Conservation (phyloP, 164 flowering plant genomes). For the Nymphaea thermarum region DNA sequence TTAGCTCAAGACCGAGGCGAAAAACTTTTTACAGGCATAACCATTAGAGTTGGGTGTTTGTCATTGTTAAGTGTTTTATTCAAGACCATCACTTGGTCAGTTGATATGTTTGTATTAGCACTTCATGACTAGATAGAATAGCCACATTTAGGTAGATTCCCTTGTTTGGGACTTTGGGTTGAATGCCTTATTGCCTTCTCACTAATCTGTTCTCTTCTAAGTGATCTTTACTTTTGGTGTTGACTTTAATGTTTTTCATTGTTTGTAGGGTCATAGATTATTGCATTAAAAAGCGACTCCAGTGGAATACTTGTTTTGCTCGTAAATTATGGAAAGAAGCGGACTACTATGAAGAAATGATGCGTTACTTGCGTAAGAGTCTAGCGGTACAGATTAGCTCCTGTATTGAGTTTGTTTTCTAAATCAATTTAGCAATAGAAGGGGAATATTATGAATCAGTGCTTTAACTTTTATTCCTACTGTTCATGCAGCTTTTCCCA, state of each 20-base stretch:
- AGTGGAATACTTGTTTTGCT: slow-evolving; percentile 86
- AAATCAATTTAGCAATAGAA: neutral
- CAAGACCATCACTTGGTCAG: neutral
- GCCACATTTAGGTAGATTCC: too few species aligned
- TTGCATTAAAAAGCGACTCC: slow-evolving; percentile 81
- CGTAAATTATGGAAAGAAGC: slow-evolving; percentile 86
- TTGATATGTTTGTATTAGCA: neutral
- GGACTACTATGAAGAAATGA: slow-evolving; percentile 97
- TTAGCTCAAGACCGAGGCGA: too few species aligned
- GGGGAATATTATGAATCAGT: neutral
- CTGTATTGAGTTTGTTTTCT: too few species aligned
- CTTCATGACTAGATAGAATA: neutral
- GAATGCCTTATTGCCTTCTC: neutral
- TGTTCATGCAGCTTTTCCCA: slow-evolving; percentile 78
- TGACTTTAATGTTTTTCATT: neutral
- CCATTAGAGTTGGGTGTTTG: too few species aligned
- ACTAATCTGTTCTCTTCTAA: neutral
- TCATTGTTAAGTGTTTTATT: too few species aligned
- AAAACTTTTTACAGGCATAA: too few species aligned
- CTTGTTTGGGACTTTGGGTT: too few species aligned
- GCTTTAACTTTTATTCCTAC: neutral
- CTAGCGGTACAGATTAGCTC: slow-evolving; percentile 52
- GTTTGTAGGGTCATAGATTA: slow-evolving; percentile 70
- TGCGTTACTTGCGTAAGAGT: slow-evolving; percentile 89
- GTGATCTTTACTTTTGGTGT: neutral